Conservation (phyloP, 768 basidiomycete genomes). For the Austroboletus festivus region DNA sequence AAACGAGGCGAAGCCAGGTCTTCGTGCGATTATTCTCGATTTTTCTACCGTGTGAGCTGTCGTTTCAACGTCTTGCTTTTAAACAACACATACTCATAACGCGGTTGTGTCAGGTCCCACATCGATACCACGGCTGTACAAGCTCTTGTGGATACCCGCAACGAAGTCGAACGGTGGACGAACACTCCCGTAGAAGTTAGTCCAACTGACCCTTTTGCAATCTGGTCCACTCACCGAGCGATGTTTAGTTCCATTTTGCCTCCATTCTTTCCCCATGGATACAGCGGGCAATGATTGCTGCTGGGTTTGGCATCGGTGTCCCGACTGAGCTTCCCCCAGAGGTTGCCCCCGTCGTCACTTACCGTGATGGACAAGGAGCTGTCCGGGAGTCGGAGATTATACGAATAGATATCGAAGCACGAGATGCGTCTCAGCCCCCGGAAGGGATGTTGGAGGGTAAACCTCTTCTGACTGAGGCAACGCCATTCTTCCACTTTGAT, state of each 20-base stretch:
- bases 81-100: not conserved
- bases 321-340: slow-evolving; percentile 48
- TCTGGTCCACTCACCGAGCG: slow-evolving; percentile 1
- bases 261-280: slow-evolving; percentile 93
- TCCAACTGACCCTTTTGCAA: not conserved
- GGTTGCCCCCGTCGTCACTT: slow-evolving; percentile 75
- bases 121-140: slow-evolving; percentile 93
- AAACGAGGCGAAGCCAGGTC: slow-evolving; percentile 56
- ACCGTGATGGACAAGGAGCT: slow-evolving; percentile 41
- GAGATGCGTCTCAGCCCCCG: slow-evolving; percentile 6
- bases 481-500: slow-evolving; percentile 93
- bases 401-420: slow-evolving; percentile 33
- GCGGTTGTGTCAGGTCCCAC: slow-evolving; percentile 54
- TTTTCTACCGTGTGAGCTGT: slow-evolving; percentile 69
- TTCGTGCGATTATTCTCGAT: slow-evolving; percentile 89
- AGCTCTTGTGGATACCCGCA: slow-evolving; percentile 84
- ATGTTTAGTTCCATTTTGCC: slow-evolving; percentile 86
- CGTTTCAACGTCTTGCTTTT: not conserved
- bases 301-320: slow-evolving; percentile 82
- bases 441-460: slow-evolving; percentile 1
- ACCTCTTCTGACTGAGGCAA: slow-evolving; percentile 49
- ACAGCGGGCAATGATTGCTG: slow-evolving; percentile 81
- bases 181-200: slow-evolving; percentile 69
- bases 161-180: slow-evolving; percentile 85
- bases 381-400: slow-evolving; percentile 11